phyloP scores from a whole-genome alignment of 805 yeast species.

The Hanseniaspora valbyensis region DNA sequence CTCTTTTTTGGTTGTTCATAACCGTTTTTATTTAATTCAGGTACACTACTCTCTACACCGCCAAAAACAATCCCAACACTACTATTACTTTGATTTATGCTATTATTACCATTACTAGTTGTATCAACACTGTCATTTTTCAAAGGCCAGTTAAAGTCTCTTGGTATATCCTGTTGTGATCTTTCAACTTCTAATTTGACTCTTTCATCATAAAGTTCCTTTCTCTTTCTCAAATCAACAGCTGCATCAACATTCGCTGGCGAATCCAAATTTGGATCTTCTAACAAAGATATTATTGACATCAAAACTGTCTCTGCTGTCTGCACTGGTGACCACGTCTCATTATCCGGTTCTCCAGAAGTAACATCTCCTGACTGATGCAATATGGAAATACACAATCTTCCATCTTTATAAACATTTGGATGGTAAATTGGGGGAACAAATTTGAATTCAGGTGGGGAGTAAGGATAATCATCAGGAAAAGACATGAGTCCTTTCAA shows the following conservation, averaged over 20 bases:
- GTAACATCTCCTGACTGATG: conserved; percentile 88
- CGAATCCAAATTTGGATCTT: conserved; percentile 84
- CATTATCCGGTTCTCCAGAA: conserved; percentile 77
- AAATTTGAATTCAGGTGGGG: conserved; percentile 87
- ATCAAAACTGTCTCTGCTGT: conserved; percentile 84
- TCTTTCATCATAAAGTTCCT: conserved; percentile 60
- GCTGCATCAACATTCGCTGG: conserved; percentile 97
- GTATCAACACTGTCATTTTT: neutral
- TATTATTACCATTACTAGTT: neutral
- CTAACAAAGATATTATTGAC: conserved; percentile 78
- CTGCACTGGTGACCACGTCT: conserved; percentile 91
- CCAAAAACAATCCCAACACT: neutral
- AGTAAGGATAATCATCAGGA: conserved; percentile 81
- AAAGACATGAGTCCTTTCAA: conserved; percentile 89
- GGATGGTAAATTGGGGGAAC: conserved; percentile 93
- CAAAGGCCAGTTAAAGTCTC: conserved; percentile 44
- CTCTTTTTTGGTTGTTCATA: conserved; percentile 7
- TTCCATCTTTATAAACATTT: conserved; percentile 85
- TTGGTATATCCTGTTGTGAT: conserved; percentile 77
- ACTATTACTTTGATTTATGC: neutral
- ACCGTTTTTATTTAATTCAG: neutral
- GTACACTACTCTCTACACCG: neutral
- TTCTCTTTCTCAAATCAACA: conserved; percentile 74
- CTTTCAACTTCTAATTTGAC: conserved; percentile 74
- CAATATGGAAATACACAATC: conserved; percentile 82